A percentile compares a stretch with the other conserved stretches of the same genome.
Evolutionary conservation across 345 rosid genomes (phyloP).

Genomic region (Mallotus nudiflorus): DNA sequence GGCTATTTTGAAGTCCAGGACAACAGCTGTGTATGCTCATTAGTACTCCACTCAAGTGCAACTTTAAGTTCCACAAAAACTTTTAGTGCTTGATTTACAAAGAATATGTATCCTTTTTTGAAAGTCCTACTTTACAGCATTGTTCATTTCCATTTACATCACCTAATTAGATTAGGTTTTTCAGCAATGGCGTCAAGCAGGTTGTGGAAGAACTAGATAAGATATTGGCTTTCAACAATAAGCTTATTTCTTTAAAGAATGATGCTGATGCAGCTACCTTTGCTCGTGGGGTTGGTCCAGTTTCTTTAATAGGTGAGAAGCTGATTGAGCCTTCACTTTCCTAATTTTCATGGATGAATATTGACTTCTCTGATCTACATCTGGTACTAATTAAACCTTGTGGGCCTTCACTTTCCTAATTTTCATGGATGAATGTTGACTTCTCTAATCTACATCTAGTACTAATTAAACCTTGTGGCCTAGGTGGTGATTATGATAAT

Average conservation of each 20-base stretch:
- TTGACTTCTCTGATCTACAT: slow-evolving; percentile 9
- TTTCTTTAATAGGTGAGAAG: slow-evolving; percentile 73
- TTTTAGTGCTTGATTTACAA: not conserved
- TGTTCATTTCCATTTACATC: slow-evolving; percentile 1
- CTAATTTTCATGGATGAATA: slow-evolving; percentile 8
- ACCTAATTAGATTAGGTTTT: slow-evolving; percentile 31
- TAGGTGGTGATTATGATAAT: slow-evolving; percentile 81
- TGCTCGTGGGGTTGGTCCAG: slow-evolving; percentile 80
- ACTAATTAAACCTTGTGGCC: slow-evolving; percentile 32
- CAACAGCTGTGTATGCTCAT: slow-evolving; percentile 65
- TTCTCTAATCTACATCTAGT: too few species aligned
- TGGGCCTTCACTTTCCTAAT: too few species aligned
- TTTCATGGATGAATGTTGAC: too few species aligned
- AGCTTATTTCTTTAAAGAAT: slow-evolving; percentile 61
- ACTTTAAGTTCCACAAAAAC: too few species aligned
- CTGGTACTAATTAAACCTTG: slow-evolving; percentile 20
- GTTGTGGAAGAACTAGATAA: slow-evolving; percentile 77
- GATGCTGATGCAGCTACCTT: slow-evolving; percentile 66
- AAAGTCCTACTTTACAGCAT: not conserved
- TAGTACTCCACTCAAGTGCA: slow-evolving; percentile 2
- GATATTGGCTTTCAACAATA: slow-evolving; percentile 69
- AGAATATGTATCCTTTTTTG: not conserved
- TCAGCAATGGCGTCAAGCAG: slow-evolving; percentile 62
- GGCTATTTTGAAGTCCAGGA: slow-evolving; percentile 65
- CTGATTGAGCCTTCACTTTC: slow-evolving; percentile 16